Evolutionary conservation across 768 basidiomycete genomes (phyloP).

Genomic region (Mycena rosella): DNA sequence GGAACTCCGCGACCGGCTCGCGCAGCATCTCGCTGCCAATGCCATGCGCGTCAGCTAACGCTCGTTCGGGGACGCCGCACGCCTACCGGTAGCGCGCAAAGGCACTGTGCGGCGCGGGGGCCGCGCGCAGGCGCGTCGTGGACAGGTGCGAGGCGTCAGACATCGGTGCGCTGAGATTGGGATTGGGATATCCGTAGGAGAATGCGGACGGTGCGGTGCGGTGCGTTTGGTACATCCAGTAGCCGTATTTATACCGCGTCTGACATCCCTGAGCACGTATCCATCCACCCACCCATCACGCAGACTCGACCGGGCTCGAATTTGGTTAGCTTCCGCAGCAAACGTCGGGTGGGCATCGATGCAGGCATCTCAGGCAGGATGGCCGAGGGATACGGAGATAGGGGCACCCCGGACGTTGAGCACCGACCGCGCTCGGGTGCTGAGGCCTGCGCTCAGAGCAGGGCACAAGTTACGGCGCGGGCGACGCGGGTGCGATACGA

Average conservation of each 20-base stretch:
- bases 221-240: background rate
- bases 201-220: background rate
- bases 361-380: constrained; percentile 11
- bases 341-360: background rate
- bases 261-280: too few relatives aligned
- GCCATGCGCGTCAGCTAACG: background rate
- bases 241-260: background rate
- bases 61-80: background rate
- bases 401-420: background rate
- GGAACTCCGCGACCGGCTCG: constrained; percentile 43
- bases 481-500: background rate
- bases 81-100: constrained; percentile 10
- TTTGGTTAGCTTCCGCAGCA: background rate
- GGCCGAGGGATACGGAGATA: constrained; percentile 4
- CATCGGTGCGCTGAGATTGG: background rate
- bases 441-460: too few relatives aligned
- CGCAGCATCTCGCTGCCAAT: constrained; percentile 25
- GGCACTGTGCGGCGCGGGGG: background rate
- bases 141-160: constrained; percentile 15
- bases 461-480: too few relatives aligned
- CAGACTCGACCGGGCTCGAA: background rate
- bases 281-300: too few relatives aligned
- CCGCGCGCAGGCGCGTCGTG: constrained; percentile 4
- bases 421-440: constrained; percentile 3
- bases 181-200: background rate